These are phyloP conservation scores for Lipomyces yamadae DNA, from an alignment of 805 yeast genomes.

Conservation along the genomic window DNA sequence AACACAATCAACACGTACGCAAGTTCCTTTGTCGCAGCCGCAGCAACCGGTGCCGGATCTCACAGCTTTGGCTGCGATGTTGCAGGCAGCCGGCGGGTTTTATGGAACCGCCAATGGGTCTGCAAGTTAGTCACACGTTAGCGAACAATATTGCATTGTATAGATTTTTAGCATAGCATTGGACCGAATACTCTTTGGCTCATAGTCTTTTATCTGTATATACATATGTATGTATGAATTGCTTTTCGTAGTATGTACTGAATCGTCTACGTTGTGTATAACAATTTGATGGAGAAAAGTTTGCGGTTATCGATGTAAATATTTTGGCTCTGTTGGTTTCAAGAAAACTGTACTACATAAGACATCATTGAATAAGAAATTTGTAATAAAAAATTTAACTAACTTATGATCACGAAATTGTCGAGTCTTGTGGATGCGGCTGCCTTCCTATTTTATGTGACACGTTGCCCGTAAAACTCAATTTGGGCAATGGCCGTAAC, in stretches of 20 bases:
- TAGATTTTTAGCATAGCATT: conserved; percentile 1
- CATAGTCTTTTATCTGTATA: neutral
- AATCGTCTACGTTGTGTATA: neutral
- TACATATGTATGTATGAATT: neutral
- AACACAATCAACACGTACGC: neutral
- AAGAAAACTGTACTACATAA: neutral
- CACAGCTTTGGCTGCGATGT: conserved; percentile 28
- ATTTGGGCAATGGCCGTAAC: no score
- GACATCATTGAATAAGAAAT: neutral
- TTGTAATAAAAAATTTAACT: neutral
- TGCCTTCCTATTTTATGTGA: neutral
- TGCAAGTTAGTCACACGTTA: neutral
- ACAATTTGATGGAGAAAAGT: neutral
- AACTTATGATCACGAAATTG: neutral
- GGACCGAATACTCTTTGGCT: neutral
- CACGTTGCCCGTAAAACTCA: no score
- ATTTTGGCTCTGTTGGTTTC: neutral
- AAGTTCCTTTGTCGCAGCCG: conserved; percentile 5
- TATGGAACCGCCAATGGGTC: neutral
- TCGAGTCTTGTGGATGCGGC: neutral
- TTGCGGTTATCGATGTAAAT: neutral
- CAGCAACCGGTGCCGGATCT: conserved; percentile 4
- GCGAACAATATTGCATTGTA: neutral
- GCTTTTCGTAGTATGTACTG: neutral
- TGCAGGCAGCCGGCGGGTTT: conserved; percentile 24